Evolutionary conservation across 148 eudicot species (phyloP), one percentile per base, ranked within the genome.

Genomic region (Camellia lanceoleosa): DNA sequence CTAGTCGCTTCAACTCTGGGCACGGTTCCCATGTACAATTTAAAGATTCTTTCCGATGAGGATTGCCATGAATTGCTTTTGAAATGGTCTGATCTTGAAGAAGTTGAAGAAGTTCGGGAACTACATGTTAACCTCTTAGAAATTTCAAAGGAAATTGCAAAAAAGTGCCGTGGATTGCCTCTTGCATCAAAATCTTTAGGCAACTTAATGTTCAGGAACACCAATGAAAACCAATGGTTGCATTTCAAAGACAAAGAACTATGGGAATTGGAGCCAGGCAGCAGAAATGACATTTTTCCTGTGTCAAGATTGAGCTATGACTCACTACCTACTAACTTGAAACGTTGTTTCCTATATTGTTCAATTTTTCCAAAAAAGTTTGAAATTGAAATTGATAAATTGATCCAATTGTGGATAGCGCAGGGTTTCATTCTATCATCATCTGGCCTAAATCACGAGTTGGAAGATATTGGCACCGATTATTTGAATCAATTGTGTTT

Each of bases 61-160:
- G 74, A 80, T 64, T 60, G 63, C 68, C 68, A 77, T 79, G 44
- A 64, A 1, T 52, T 83, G 49, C 68, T 83, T 20, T 54, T 42
- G 16, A 76, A 61, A 61, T 69, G 73, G 56, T 80, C 80, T n/a
- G 80, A 71, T 71, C 30, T 23, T 23, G 0, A 23, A 23, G 0
- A 23, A 23, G 72, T 23, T 23, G 0, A 23, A 23, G 0, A 23
- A 23, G 72, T 2, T 41, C 3, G 43, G 7, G 38, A 19, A n/a
- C 77, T n/a, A 0, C 69, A 30, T 79, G 62, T 65, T 11, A 47
- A 47, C 58, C 73, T 68, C 56, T 64, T 30, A 13, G 30, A 30
- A 76, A 69, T 55, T 75, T 82, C 59, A 10, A 23, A 54, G 68
- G 58, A 64, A 5, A 56, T 81, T 5, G 59, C 54, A 8, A 61